These are phyloP conservation scores for Trichoderma arundinaceum DNA, from an alignment of 2,329 filamentous ascomycete species.

Conservation along the genomic window DNA sequence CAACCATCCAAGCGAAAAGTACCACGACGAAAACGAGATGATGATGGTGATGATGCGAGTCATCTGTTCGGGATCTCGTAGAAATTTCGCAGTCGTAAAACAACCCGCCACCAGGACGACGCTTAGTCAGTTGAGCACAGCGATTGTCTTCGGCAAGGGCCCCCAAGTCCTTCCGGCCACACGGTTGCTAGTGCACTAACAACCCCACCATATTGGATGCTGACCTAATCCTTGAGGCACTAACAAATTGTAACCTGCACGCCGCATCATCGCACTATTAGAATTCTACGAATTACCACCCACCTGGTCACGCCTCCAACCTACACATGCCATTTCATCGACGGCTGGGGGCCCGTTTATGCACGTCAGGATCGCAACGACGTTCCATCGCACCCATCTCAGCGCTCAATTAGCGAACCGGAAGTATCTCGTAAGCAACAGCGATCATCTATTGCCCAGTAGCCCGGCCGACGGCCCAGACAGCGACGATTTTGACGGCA, in stretches of 20 bases:
- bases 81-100: slow-evolving; percentile 16
- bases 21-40: background rate
- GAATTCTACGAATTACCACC: slow-evolving; percentile 31
- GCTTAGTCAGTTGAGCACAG: slow-evolving; percentile 19
- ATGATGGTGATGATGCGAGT: background rate
- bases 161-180: slow-evolving; percentile 21
- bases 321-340: slow-evolving; percentile 20
- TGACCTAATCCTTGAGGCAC: slow-evolving; percentile 31
- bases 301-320: slow-evolving; percentile 30
- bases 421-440: slow-evolving; percentile 23
- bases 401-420: slow-evolving; percentile 23
- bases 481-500: slow-evolving; percentile 25
- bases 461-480: slow-evolving; percentile 28
- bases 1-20: background rate
- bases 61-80: slow-evolving; percentile 6
- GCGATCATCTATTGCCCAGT: slow-evolving; percentile 11
- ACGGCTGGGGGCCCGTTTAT: slow-evolving; percentile 5
- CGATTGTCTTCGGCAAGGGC: slow-evolving; percentile 4
- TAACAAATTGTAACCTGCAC: slow-evolving; percentile 31
- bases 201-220: slow-evolving; percentile 27
- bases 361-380: slow-evolving; percentile 28
- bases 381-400: slow-evolving; percentile 8
- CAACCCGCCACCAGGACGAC: background rate
- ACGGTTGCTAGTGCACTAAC: slow-evolving; percentile 29
- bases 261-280: slow-evolving; percentile 31